Conservation (phyloP, 2,329 filamentous ascomycete species). For the Botrytis byssoidea region DNA sequence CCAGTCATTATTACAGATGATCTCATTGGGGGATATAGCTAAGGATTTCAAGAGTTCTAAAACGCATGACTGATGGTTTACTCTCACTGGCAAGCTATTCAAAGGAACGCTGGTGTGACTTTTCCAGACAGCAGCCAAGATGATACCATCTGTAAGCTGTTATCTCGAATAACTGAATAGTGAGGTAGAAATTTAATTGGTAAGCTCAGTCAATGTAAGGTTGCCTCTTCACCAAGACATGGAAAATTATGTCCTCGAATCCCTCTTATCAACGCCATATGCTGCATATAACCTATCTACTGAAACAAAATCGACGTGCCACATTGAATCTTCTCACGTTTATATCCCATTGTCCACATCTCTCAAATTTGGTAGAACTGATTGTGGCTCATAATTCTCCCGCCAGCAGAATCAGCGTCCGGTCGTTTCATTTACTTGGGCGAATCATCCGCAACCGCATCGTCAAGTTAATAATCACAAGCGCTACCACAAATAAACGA, state of each 20-base stretch:
- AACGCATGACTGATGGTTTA: not conserved
- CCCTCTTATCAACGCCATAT: not conserved
- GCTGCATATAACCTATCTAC: not conserved
- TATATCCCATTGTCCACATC: not conserved
- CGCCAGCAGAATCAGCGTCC: not conserved
- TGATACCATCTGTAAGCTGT: not conserved
- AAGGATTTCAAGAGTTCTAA: not conserved
- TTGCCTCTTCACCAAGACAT: not conserved
- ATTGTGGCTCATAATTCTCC: not conserved
- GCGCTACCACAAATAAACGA: not conserved
- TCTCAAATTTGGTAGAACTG: too few species aligned
- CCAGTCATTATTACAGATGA: not conserved
- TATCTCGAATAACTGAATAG: accelerated
- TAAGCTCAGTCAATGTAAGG: not conserved
- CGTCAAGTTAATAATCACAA: not conserved
- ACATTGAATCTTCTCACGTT: not conserved
- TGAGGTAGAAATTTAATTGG: not conserved
- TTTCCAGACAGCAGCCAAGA: not conserved
- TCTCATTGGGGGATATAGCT: too few species aligned
- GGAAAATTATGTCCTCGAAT: not conserved
- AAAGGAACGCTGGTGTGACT: not conserved
- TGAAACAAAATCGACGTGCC: too few species aligned
- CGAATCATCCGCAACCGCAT: not conserved
- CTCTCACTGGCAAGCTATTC: not conserved
- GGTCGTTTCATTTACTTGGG: accelerated